Evolutionary conservation across 1,284 basidiomycete species (phyloP), one percentile per base, ranked within the genome.

Genomic region (Neonothopanus nambi): DNA sequence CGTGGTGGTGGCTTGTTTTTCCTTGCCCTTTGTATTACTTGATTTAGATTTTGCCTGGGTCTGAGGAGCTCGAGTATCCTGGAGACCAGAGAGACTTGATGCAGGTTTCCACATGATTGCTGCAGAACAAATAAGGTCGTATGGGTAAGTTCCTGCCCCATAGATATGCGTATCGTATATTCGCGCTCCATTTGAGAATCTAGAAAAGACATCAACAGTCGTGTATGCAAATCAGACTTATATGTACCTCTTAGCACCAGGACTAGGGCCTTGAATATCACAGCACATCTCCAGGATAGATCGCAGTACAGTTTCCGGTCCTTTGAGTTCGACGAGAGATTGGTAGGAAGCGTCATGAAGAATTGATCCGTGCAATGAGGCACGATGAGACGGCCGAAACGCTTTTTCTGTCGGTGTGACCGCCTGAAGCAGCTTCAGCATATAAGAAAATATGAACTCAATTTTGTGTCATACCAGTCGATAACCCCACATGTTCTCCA

Each of bases 401-500:
- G 90, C 81, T 64, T 97, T 98, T 63, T 95, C 90, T 0, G 93
- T 95, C 0, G 95, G 93, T 1, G 84, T 83, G 1, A 87, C 68
- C 2, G 93, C 89, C 85, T 57, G 21, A 26, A 37, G 15, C n/a
- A 5, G 17, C 2, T 40, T 23, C 30, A 33, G n/a, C 37, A 20
- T 56, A 30, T 12, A 13, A 21, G 36, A 38, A 24, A 44, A 37
- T 33, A 21, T 42, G n/a, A 33, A 38, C n/a, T n/a, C 26, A 43
- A 15, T 26, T 21, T 26, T 45, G 2, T 13, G 38, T 62, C 79
- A 15, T 35, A 91, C 92, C 45, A 98, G 74, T 61, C 91, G 78
- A 66, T 92, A 93, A 0, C 91, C 92, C 93, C 94, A 97, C 66
- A 91, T 77, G 59, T 86, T 86, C 59, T 85, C 79, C 95, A 97